Percentiles rank a stretch among this genome's conserved stretches.
These are phyloP conservation scores for Schizochytrium sp. DNA, from an alignment of 108 stramenopile genomes.

Conservation along the genomic window DNA sequence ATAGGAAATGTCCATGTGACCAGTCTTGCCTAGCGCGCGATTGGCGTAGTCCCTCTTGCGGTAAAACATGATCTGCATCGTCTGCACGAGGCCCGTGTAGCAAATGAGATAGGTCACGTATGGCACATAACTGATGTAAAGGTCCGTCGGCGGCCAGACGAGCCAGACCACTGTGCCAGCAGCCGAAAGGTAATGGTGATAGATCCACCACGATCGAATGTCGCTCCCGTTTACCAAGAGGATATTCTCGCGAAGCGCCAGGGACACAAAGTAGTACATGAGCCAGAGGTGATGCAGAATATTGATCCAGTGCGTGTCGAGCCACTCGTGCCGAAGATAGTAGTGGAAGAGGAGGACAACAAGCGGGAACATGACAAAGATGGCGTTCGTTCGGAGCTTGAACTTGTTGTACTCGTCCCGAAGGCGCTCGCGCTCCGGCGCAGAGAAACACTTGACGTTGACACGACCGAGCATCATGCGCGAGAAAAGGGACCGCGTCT, in stretches of 20 bases:
- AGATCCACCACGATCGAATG: conserved; percentile 27
- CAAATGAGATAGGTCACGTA: neutral
- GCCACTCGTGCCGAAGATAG: neutral
- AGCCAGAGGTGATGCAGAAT: conserved; percentile 14
- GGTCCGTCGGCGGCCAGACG: conserved; percentile 14
- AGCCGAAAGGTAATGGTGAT: conserved; percentile 23
- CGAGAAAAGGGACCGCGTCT: conserved; percentile 8
- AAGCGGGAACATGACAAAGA: conserved; percentile 20
- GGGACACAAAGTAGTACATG: conserved; percentile 22
- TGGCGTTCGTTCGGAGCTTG: conserved; percentile 15
- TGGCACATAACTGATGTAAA: neutral
- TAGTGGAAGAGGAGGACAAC: neutral
- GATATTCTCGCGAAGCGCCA: conserved; percentile 27
- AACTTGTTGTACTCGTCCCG: conserved; percentile 26
- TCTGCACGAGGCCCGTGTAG: conserved; percentile 17
- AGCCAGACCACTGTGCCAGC: conserved; percentile 13
- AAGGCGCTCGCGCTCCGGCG: neutral
- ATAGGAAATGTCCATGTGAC: neutral
- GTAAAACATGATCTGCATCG: neutral
- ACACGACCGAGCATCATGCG: conserved; percentile 20
- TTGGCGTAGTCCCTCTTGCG: neutral
- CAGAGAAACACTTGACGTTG: neutral
- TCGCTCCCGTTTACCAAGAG: conserved; percentile 4
- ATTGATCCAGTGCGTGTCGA: conserved; percentile 28
- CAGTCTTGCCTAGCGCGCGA: neutral